Evolutionary conservation across 176 grass and related monocot genomes (phyloP), one percentile per base, ranked within the genome.

Genomic region (Oropetium thomaeum): DNA sequence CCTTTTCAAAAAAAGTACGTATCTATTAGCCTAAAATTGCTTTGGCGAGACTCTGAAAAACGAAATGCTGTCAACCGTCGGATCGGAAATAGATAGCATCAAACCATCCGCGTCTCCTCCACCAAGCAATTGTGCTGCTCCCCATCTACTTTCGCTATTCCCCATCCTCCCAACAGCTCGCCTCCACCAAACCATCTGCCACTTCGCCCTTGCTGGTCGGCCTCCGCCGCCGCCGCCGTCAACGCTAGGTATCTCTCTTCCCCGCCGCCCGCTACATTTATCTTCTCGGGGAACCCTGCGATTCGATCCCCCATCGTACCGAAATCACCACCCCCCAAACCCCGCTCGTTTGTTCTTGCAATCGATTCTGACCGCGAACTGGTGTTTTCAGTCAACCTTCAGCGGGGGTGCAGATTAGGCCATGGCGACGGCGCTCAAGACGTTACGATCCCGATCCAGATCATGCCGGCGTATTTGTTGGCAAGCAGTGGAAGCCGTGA

Each of bases 351-450:
- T 27, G 23, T 26, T 57, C 53, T 5, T 12, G 23, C 10, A 57
- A 57, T 27, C 53, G 23, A 4, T 57, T 57, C 53, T 57, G 53
- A 57, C 53, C n/a, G n/a, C 13, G 23, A 27, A 57, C 23, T 1
- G 22, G 2, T 57, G 10, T 8, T 27, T 55, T 25, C 53, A 27
- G 53, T 57, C 23, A 57, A 25, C 23, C 53, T 3, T 8, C 53
- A 2, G 53, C 53, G 23, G 53, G 53, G 10, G 3, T 27, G 13
- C 53, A 27, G 53, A 11, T 57, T 26, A 22, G 1, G 34, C 44
- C 31, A 87, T 87, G 79, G 39, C 74, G 81, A 68, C 71, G 49
- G 47, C 78, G 38, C 51, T 91, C 42, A 87, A 68, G 81, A 70
- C 91, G 43, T 93, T 93, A n/a, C n/a, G n/a, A n/a, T n/a, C n/a